Base-by-base conservation (phyloP, 768 basidiomycete genomes). In the Glaciozyma martinii region DNA sequence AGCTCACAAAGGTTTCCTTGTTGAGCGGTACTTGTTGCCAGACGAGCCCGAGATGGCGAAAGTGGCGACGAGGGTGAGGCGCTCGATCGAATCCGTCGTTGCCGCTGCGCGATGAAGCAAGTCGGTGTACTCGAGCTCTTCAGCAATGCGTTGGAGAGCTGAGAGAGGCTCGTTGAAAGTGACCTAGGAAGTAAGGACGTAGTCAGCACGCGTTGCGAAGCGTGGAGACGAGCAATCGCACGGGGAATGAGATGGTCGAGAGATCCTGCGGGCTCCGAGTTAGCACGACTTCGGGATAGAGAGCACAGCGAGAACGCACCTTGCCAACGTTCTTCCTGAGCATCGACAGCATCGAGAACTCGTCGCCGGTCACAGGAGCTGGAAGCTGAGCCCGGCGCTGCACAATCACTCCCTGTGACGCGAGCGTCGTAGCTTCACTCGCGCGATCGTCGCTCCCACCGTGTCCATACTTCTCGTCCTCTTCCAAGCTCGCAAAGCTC, bases 41-140 rank as follows among this genome's bases (percentile, higher is more conserved):
- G 88, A 88, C 76, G 93, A 92, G 76, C 93, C 94, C 42, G 89
- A 88, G 88, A 97, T 93, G 2, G 91, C 93, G 76, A 97, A 98
- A 6, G 90, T 91, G 18, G 87, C 89, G 12, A 97, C 89, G 71
- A 86, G 94, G 3, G 90, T 90, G 55, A 97, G 83, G 4, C 93
- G 83, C 59, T 85, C 83, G 58, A 88, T 81, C 1, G 89, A 83
- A 72, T 94, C 89, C n/a, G 74, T 74, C 73, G 93, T 86, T 49
- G 79, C 80, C 15, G 83, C 84, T 37, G 93, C 93, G 9, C 87
- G 85, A 71, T 94, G 89, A 72, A 97, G 64, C 15, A 69, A 42
- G 19, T 68, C 69, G 12, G 61, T 50, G 56, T 59, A 62, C 44
- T 67, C 71, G 54, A 57, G 91, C 76, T 95, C 93, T 78, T 98